Percentiles rank a stretch among this genome's conserved stretches.
These are phyloP conservation scores for Stevia rebaudiana DNA, from an alignment of 140 eudicot genomes.

Conservation along the genomic window DNA sequence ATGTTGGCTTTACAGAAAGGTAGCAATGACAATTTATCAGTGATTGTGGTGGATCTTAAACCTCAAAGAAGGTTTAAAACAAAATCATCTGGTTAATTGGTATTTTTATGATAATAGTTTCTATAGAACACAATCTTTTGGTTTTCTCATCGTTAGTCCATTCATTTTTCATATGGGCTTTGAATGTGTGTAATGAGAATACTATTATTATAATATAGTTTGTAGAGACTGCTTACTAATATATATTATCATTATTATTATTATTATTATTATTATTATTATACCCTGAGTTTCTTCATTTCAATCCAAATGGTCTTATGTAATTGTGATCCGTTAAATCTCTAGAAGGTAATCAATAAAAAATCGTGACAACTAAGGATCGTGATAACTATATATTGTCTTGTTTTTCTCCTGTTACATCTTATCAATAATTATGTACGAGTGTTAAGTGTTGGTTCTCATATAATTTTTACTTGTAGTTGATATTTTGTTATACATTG, in stretches of 20 bases:
- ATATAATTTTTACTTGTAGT: no score
- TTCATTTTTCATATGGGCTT: constrained; percentile 79
- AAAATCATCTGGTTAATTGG: constrained; percentile 46
- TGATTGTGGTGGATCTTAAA: constrained; percentile 89
- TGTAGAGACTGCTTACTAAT: constrained; percentile 29
- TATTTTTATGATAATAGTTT: constrained; percentile 4
- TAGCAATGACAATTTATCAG: constrained; percentile 82
- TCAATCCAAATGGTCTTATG: no score
- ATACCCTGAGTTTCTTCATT: background rate
- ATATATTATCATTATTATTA: background rate
- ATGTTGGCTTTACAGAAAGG: constrained; percentile 86
- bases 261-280: no score
- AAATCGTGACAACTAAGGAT: no score
- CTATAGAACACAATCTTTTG: constrained; percentile 18
- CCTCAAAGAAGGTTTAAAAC: constrained; percentile 77
- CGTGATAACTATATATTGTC: no score
- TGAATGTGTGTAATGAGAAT: constrained; percentile 43
- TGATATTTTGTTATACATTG: no score
- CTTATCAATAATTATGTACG: no score
- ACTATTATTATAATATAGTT: constrained; percentile 21
- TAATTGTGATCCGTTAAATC: no score
- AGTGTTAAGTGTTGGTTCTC: background rate
- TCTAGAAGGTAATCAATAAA: no score
- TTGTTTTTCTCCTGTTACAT: no score
- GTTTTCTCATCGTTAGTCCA: constrained; percentile 53